Conservation (phyloP, 306 rosid species). For the Carpinus fangiana region DNA sequence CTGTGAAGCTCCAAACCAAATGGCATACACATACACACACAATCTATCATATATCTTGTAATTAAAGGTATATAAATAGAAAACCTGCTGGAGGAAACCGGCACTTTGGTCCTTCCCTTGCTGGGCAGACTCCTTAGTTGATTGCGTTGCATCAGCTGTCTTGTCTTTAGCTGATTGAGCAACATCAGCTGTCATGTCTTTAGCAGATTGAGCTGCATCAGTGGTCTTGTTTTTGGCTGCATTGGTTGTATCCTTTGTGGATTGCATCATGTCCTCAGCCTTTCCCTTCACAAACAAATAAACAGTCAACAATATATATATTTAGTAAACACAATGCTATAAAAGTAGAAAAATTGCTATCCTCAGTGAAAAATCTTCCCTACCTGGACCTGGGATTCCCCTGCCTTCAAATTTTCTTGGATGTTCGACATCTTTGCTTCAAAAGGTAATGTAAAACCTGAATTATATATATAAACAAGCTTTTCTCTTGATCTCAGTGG, state of each 20-base stretch:
- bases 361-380: not conserved
- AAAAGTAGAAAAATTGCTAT: not conserved
- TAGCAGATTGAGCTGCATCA: too few species aligned
- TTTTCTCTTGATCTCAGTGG: not conserved
- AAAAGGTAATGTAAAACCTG: not conserved
- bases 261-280: conserved; percentile 31
- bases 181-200: too few species aligned
- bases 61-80: not conserved
- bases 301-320: not conserved
- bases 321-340: not conserved
- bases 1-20: too few species aligned
- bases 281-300: conserved; percentile 24
- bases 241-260: conserved; percentile 38
- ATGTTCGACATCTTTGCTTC: conserved; percentile 49
- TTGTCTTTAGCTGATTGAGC: conserved; percentile 25
- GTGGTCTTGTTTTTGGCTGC: conserved; percentile 16
- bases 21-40: too few species aligned
- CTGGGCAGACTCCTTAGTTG: conserved; percentile 36
- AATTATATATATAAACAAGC: not conserved
- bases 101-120: conserved; percentile 44
- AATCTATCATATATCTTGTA: too few species aligned
- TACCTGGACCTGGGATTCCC: conserved; percentile 45
- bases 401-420: conserved; percentile 46
- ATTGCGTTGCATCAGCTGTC: conserved; percentile 40
- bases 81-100: conserved; percentile 58